These are phyloP conservation scores for Leishmania braziliensis DNA, from an alignment of 208 protist species.

Conservation along the genomic window DNA sequence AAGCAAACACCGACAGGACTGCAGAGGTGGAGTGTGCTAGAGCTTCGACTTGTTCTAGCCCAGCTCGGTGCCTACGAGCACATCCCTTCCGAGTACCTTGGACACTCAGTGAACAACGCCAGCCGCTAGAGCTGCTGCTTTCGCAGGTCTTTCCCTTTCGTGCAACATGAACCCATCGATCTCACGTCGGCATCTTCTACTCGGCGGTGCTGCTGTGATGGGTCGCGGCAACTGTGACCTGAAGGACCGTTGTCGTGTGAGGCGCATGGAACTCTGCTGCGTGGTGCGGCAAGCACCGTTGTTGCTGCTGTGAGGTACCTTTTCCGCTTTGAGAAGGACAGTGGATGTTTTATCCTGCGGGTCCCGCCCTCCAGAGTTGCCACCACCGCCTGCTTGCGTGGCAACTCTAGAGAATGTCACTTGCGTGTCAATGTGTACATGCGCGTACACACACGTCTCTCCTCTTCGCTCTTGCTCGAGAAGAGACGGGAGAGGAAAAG, in stretches of 20 bases:
- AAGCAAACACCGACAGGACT: slow-evolving; percentile 45
- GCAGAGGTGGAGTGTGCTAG: slow-evolving; percentile 68
- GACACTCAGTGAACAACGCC: background rate
- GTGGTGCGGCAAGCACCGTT: too few relatives aligned
- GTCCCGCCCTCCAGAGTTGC: background rate
- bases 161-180: background rate
- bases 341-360: background rate
- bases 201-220: background rate
- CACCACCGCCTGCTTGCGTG: background rate
- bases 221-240: background rate
- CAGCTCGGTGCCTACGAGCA: slow-evolving; percentile 46
- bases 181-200: background rate
- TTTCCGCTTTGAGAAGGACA: background rate
- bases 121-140: background rate
- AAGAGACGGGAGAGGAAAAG: background rate
- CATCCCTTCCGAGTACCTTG: slow-evolving; percentile 23
- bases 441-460: background rate
- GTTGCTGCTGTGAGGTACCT: background rate
- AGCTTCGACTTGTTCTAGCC: slow-evolving; percentile 54
- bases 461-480: background rate
- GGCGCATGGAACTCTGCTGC: background rate
- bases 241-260: background rate
- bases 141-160: background rate
- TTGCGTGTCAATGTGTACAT: background rate
- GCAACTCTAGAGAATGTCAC: background rate